A percentile compares a stretch with the other conserved stretches of the same genome.
Evolutionary conservation across 257 asterid species (phyloP).

Genomic region (Rehmannia glutinosa): DNA sequence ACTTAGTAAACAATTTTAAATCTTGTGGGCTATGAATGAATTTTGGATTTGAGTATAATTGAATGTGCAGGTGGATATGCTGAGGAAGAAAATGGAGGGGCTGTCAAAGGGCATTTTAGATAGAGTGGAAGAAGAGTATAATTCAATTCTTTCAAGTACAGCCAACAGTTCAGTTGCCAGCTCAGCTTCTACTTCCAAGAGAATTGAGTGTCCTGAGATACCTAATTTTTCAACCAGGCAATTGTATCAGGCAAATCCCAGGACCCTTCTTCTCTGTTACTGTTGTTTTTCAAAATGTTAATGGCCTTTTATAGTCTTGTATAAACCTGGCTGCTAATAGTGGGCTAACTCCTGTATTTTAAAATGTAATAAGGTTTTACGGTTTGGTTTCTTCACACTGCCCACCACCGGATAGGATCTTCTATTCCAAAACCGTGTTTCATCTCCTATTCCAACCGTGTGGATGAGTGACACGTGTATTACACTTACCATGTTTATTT

Average conservation of each 20-base stretch:
- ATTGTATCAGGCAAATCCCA: conserved; percentile 31
- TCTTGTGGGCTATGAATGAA: not conserved
- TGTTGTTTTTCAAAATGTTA: not conserved
- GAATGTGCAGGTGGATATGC: conserved; percentile 34
- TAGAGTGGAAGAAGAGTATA: conserved; percentile 49
- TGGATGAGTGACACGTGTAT: too few relatives aligned
- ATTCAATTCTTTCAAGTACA: conserved; percentile 36
- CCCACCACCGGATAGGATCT: too few relatives aligned
- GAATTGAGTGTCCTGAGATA: conserved; percentile 35
- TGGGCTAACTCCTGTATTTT: not conserved
- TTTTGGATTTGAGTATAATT: not conserved
- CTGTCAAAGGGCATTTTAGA: conserved; percentile 43
- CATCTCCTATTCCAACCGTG: too few relatives aligned
- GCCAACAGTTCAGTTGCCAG: conserved; percentile 48
- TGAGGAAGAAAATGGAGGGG: conserved; percentile 49
- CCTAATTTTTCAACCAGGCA: conserved; percentile 30
- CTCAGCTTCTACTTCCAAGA: conserved; percentile 68
- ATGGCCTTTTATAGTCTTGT: conserved; percentile 13
- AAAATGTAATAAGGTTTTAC: not conserved
- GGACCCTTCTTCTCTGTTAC: conserved; percentile 16
- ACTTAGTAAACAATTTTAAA: not conserved
- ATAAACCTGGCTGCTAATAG: too few relatives aligned
- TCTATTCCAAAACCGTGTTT: too few relatives aligned
- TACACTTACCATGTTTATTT: too few relatives aligned
- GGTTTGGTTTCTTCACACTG: conserved; percentile 26